Base-by-base conservation (phyloP, 2,329 filamentous ascomycete species). In the Claviceps pusilla region DNA sequence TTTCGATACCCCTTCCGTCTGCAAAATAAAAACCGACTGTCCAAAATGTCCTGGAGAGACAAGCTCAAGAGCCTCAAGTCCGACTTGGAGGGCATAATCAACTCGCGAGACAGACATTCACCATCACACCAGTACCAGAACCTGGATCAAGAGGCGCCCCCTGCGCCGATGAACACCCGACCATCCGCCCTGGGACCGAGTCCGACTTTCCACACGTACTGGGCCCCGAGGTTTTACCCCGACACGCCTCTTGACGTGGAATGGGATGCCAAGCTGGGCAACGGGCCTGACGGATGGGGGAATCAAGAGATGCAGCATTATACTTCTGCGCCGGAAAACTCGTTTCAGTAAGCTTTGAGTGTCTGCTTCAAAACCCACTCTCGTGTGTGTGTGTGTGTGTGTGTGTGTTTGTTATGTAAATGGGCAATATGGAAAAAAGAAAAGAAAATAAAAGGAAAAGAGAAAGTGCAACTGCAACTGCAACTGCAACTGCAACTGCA, bases 291-390 rank as follows among this genome's bases (percentile, higher is more conserved):
- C 60, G 78, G 79, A 42, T 82, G 79, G 79, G 79, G 79, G 28
- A 82, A 82, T 61, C 75, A 79, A 57, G 79, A 82, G 66, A 67
- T 77, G 50, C 73, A 82, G 64, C 75, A 77, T 66, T 82, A 82
- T 62, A 76, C 75, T 6, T 66, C 72, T 39, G 63, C 67, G 11
- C 63, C 70, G 0, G 61, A 68, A 4, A 82, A 82, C 60, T 73
- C 73, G 28, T 82, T 82, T 62, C 71, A 80, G 69, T 70, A 56
- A 37, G 66, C 56, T 11, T 48, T 24, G 7, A 5, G 12, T 24
- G 19, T 19, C 19, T 19, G 19, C 19, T 19, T 19, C 19, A 19
- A 19, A 19, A 19, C 19, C 19, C 19, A 19, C 19, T 19, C 19
- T 19, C 19, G 19, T 19, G 19, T 19, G 19, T 19, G 19, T 19